A percentile compares a stretch with the other conserved stretches of the same genome.
phyloP scores from a whole-genome alignment of 2,329 filamentous ascomycete species.

The Septoria linicola region DNA sequence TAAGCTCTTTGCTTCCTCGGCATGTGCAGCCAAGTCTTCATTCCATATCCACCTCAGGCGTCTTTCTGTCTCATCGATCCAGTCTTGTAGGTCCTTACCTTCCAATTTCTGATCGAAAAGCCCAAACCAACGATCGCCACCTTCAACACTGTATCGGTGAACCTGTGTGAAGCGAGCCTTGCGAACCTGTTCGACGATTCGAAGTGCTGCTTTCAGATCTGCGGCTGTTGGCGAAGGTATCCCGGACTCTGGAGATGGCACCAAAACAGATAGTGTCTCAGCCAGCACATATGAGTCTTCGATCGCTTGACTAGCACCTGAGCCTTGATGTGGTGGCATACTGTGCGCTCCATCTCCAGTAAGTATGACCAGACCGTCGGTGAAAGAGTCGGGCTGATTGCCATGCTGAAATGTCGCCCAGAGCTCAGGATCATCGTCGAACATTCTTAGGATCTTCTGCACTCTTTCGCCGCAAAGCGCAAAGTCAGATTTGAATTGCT shows the following conservation, averaged over 20 bases:
- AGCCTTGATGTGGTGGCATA: slow-evolving; percentile 63
- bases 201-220: slow-evolving; percentile 24
- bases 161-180: slow-evolving; percentile 23
- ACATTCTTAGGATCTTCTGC: slow-evolving; percentile 39
- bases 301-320: slow-evolving; percentile 57
- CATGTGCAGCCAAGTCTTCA: slow-evolving; percentile 28
- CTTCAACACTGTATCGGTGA: slow-evolving; percentile 22
- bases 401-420: slow-evolving; percentile 51
- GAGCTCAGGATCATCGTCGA: slow-evolving; percentile 45
- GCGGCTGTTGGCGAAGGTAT: not conserved
- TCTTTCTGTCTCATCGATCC: slow-evolving; percentile 19
- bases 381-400: slow-evolving; percentile 24
- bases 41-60: slow-evolving; percentile 31
- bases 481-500: slow-evolving; percentile 46
- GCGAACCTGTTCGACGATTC: slow-evolving; percentile 24
- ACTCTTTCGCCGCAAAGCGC: slow-evolving; percentile 44
- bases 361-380: slow-evolving; percentile 54
- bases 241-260: not conserved
- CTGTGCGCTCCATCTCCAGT: slow-evolving; percentile 68
- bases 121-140: slow-evolving; percentile 20
- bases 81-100: slow-evolving; percentile 24
- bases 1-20: slow-evolving; percentile 20
- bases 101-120: slow-evolving; percentile 23
- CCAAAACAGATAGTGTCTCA: slow-evolving; percentile 19
- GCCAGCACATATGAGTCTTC: slow-evolving; percentile 53